Base-by-base conservation (phyloP, 306 rosid species). In the Dryas drummondii region DNA sequence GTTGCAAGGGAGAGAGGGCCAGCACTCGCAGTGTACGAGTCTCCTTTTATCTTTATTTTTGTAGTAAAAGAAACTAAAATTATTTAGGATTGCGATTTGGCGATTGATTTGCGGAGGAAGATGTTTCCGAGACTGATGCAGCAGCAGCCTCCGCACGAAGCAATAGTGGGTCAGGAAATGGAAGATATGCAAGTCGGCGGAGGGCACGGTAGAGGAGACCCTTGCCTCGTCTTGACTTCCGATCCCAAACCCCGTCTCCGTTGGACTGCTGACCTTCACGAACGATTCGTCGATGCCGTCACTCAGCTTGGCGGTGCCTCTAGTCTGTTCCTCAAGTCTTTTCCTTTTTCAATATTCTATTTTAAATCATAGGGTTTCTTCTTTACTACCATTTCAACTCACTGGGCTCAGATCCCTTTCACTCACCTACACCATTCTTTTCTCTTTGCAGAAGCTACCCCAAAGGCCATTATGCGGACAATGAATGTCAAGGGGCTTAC, bases 241-340 rank as follows among this genome's bases (percentile, higher is more conserved):
- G 98, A 93, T 88, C 98, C 98, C n/a, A 93, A 92, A 71, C 99
- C 99, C 47, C 97, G 99, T 13, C 99, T 94, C 79, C 97, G 99
- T 0, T 94, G 99, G 99, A 94, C 99, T 12, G 88, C 94, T 55
- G 99, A 94, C 85, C 93, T 94, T 19, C 99, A 94, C 61, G 99
- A 94, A 55, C 91, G 99, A 10, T 94, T 94, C 50, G 86, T 94
- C 50, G 99, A 94, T 78, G 97, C 99, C 1, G 99, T 94, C 32
- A 88, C 96, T 51, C 97, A 94, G 81, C 99, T 94, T 67, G 99
- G 99, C 27, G 98, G 98, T 73, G 84, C 98, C 45, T 55, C 90
- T 53, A 93, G 98, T 93, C 11, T 82, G 41, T 69, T 17, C 63
- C 46, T 15, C n/a, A n/a, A 53, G 22, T 59, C 58, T n/a, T 46